Evolutionary conservation across 805 yeast species (phyloP), one percentile per base, ranked within the genome.

Genomic region (Candida manassasensis): DNA sequence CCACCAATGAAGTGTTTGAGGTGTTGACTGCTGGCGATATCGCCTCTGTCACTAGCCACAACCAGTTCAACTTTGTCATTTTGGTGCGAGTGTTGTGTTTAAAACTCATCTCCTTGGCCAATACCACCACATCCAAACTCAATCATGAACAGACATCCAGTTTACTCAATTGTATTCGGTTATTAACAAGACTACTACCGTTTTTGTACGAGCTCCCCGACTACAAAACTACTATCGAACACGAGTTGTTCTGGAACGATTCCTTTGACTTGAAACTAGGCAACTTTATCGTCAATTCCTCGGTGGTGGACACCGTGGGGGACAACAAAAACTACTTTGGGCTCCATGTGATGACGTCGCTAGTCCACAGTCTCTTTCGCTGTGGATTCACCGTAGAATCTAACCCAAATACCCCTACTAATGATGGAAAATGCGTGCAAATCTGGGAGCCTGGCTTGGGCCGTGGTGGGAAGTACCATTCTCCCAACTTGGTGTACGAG

Each of bases 361-460:
- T 41, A 14, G 10, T 30, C 6, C 26, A 30, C 15, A 8, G 21
- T 11, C 14, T 30, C 5, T 30, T 30, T 30, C n/a, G 14, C 13
- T 12, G 17, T 21, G 33, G 21, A 7, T 30, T 30, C 25, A 30
- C 33, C 9, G 33, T 30, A 6, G 33, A 18, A n/a, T 12, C 26
- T 4, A 9, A 5, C 15, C 17, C 18, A 16, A 4, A 7, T 13
- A 30, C 21, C 26, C n/a, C 4, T 21, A n/a, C 7, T n/a, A 8
- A 12, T 14, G 7, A 17, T 7, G 6, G n/a, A 29, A 30, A 30
- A 19, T 5, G 17, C 6, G 15, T 19, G 5, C 33, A 30, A 21
- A 19, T 82, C 1, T 88, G 96, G 96, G 94, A 84, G 47, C 77
- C 83, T 3, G 96, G 96, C 4, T 69, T 88, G 21, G 89, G 86